phyloP scores from a whole-genome alignment of 805 yeast genomes.

The Kregervanrija delftensis region DNA sequence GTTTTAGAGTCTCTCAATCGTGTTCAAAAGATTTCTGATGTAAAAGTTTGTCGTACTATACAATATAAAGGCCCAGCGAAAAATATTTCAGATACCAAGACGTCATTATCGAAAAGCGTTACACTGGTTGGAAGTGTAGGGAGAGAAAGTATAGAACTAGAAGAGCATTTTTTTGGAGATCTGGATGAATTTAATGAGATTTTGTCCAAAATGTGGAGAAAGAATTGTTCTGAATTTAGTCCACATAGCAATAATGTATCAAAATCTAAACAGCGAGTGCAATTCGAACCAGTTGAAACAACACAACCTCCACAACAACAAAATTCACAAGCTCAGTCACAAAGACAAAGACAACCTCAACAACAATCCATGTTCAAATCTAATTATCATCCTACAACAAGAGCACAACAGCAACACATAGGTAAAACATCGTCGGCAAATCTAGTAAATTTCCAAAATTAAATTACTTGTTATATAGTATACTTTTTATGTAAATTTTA shows the following conservation, averaged over 20 bases:
- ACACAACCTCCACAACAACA: too few species aligned
- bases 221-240: not conserved
- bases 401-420: conserved; percentile 24
- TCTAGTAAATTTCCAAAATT: conserved; percentile 17
- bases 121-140: too few species aligned
- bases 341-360: conserved; percentile 4
- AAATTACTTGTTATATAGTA: too few species aligned
- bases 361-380: conserved; percentile 1
- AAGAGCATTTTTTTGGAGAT: conserved; percentile 1
- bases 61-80: too few species aligned
- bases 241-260: too few species aligned
- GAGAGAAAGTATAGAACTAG: not conserved
- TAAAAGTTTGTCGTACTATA: too few species aligned
- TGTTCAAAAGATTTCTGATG: conserved; percentile 22
- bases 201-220: conserved; percentile 10
- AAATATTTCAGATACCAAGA: too few species aligned
- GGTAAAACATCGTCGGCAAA: conserved; percentile 13
- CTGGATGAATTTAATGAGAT: conserved; percentile 4
- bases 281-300: too few species aligned
- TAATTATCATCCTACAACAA: conserved; percentile 22
- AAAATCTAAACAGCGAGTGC: too few species aligned
- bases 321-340: too few species aligned
- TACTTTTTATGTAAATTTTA: too few species aligned
- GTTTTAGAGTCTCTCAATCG: conserved; percentile 56
- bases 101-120: too few species aligned